phyloP scores from a whole-genome alignment of 2,329 filamentous ascomycete genomes.

The Diaporthe aspalathi region DNA sequence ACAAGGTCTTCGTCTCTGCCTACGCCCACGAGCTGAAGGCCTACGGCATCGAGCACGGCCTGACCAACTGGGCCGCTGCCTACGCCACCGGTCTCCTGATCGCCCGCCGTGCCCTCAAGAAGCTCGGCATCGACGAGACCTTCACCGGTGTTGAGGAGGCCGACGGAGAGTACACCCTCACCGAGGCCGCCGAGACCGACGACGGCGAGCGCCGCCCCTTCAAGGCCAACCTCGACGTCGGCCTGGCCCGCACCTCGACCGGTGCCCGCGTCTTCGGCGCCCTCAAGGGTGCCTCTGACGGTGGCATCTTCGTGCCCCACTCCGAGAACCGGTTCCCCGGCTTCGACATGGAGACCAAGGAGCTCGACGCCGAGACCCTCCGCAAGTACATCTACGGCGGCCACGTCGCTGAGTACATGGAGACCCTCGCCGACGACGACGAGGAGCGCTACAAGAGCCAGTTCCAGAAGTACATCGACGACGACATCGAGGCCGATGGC shows the following conservation, averaged over 20 bases:
- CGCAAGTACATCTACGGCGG: constrained; percentile 99
- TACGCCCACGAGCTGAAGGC: constrained; percentile 98
- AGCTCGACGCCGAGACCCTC: constrained; percentile 95
- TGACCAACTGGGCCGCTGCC: constrained; percentile 99
- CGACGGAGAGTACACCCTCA: constrained; percentile 95
- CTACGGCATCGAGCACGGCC: constrained; percentile 97
- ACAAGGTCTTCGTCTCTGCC: constrained; percentile 94
- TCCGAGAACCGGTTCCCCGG: constrained; percentile 99
- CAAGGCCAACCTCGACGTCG: constrained; percentile 99
- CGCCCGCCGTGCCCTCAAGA: constrained; percentile 95
- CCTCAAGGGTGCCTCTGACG: constrained; percentile 99
- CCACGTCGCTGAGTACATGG: constrained; percentile 99
- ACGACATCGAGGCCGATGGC: constrained; percentile 94
- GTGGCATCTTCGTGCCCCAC: constrained; percentile 96
- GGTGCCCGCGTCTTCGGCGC: constrained; percentile 99
- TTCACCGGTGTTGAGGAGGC: constrained; percentile 97
- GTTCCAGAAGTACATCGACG: constrained; percentile 98
- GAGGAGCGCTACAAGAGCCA: constrained; percentile 99
- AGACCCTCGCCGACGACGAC: constrained; percentile 98
- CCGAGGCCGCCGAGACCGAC: constrained; percentile 91
- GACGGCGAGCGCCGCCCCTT: constrained; percentile 97
- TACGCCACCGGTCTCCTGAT: constrained; percentile 97
- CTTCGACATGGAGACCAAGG: constrained; percentile 96
- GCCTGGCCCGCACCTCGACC: constrained; percentile 95
- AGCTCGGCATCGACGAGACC: constrained; percentile 93